These are phyloP conservation scores for Chrysophaeum taylorii DNA, from an alignment of 352 stramenopile species.

Conservation along the genomic window DNA sequence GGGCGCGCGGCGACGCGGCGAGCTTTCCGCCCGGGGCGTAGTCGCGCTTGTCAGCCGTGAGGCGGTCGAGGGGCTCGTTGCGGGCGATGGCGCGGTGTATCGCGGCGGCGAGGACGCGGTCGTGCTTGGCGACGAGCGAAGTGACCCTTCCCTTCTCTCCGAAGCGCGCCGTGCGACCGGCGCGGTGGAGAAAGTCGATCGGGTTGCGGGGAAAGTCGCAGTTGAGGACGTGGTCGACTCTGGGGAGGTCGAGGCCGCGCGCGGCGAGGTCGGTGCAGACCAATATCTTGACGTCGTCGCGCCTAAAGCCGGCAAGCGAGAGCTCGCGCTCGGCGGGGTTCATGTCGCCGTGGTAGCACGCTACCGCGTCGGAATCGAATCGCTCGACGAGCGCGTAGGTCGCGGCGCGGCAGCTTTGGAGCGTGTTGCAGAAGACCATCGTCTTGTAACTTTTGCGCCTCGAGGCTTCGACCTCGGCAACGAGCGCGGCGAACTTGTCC, in stretches of 20 bases:
- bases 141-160: slow-evolving; percentile 47
- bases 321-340: slow-evolving; percentile 38
- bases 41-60: slow-evolving; percentile 49
- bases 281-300: slow-evolving; percentile 28
- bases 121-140: slow-evolving; percentile 50
- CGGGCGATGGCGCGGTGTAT: slow-evolving; percentile 48
- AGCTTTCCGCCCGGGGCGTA: slow-evolving; percentile 30
- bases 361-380: slow-evolving; percentile 17
- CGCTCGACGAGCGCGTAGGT: slow-evolving; percentile 46
- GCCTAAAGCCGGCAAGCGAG: slow-evolving; percentile 48
- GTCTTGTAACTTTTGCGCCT: too few species aligned
- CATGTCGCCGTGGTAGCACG: slow-evolving; percentile 60
- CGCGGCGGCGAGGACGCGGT: slow-evolving; percentile 51
- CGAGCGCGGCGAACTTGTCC: slow-evolving; percentile 50
- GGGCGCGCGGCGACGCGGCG: not conserved
- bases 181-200: slow-evolving; percentile 53
- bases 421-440: slow-evolving; percentile 64
- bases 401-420: slow-evolving; percentile 42
- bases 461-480: slow-evolving; percentile 24
- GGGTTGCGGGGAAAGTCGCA: slow-evolving; percentile 51
- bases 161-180: slow-evolving; percentile 48
- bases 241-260: slow-evolving; percentile 56
- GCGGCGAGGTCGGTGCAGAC: slow-evolving; percentile 62
- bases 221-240: slow-evolving; percentile 57
- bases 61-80: slow-evolving; percentile 46